Percentiles rank a stretch among this genome's conserved stretches.
Evolutionary conservation across 108 stramenopile genomes (phyloP).

Genomic region (Seminavis robusta): DNA sequence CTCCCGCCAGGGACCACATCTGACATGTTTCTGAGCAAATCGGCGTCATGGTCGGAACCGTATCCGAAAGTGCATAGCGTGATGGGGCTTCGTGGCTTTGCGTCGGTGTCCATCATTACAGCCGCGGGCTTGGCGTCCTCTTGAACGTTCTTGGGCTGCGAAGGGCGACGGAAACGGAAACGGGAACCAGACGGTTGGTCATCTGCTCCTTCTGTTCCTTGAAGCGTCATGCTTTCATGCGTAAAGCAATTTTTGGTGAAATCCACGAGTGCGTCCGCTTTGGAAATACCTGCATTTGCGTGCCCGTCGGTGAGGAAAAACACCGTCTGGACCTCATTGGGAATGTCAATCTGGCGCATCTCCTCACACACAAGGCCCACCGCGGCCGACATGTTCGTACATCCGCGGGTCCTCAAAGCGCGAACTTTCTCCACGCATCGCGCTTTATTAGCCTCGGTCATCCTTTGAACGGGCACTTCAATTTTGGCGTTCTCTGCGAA

Average conservation of each 20-base stretch:
- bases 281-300: slow-evolving; percentile 53
- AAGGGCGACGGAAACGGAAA: too few species aligned
- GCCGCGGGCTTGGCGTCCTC: too few species aligned
- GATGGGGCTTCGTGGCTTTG: slow-evolving; percentile 15
- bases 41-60: slow-evolving; percentile 46
- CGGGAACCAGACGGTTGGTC: too few species aligned
- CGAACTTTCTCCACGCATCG: slow-evolving; percentile 31
- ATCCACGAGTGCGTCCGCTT: slow-evolving; percentile 23
- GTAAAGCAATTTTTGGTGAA: slow-evolving; percentile 31
- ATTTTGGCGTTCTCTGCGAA: slow-evolving; percentile 42
- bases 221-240: too few species aligned
- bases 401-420: slow-evolving; percentile 25
- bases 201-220: too few species aligned
- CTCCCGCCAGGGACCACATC: slow-evolving; percentile 33
- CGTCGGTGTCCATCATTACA: background rate
- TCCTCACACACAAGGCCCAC: slow-evolving; percentile 32
- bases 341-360: slow-evolving; percentile 7
- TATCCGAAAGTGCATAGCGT: slow-evolving; percentile 65
- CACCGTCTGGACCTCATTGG: slow-evolving; percentile 45
- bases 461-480: slow-evolving; percentile 30
- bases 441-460: slow-evolving; percentile 25
- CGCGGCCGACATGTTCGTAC: slow-evolving; percentile 46
- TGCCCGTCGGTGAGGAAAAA: slow-evolving; percentile 71
- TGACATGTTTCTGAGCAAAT: slow-evolving; percentile 38
- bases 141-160: too few species aligned